Conservation (phyloP, 2,329 filamentous ascomycete genomes). For the Hypoxylon sp. region DNA sequence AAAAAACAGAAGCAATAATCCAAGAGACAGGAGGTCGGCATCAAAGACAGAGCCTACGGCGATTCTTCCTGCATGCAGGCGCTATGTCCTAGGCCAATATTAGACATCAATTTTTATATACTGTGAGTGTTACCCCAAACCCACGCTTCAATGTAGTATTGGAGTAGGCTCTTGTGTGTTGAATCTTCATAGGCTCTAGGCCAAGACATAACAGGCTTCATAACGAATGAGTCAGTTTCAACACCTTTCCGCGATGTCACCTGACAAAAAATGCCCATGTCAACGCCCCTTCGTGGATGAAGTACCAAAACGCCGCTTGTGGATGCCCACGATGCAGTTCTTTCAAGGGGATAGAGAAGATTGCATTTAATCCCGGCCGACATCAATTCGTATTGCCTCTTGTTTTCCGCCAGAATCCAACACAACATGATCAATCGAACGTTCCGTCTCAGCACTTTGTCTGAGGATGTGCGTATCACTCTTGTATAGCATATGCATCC, state of each 20-base stretch:
- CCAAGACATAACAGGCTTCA: conserved; percentile 8
- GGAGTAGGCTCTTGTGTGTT: conserved; percentile 11
- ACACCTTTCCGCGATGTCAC: conserved; percentile 16
- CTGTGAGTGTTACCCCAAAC: conserved; percentile 5
- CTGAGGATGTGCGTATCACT: not conserved
- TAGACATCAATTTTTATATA: conserved; percentile 30
- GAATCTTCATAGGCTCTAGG: conserved; percentile 15
- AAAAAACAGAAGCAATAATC: too few relatives aligned
- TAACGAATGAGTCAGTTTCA: conserved; percentile 15
- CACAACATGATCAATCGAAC: conserved; percentile 4
- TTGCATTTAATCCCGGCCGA: not conserved
- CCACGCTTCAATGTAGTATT: conserved; percentile 8
- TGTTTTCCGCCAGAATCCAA: not conserved
- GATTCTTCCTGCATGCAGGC: conserved; percentile 16
- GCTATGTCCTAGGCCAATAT: conserved; percentile 15
- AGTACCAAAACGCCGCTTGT: conserved; percentile 27
- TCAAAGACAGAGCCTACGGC: not conserved
- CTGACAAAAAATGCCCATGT: conserved; percentile 28
- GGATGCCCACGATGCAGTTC: conserved; percentile 26
- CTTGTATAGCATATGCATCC: not conserved
- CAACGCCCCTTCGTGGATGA: conserved; percentile 1
- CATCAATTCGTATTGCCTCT: conserved; percentile 2
- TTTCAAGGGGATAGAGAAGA: not conserved
- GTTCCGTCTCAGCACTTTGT: not conserved
- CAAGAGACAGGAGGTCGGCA: not conserved